phyloP scores from a whole-genome alignment of 148 eudicot species.

The Selenicereus undatus region DNA sequence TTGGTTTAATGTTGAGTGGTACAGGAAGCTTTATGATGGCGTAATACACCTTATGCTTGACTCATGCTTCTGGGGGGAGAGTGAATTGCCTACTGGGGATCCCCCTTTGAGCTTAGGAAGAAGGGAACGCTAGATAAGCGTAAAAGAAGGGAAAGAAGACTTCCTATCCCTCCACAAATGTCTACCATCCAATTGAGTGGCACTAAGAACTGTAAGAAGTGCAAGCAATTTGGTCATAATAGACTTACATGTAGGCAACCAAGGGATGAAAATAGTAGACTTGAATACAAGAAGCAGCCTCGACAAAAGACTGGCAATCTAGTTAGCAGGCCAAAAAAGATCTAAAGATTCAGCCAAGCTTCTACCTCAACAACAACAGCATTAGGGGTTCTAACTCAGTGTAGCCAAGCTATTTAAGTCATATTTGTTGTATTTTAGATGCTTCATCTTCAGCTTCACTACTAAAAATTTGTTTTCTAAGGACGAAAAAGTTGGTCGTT shows the following conservation, averaged over 20 bases:
- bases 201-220: background rate
- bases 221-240: background rate
- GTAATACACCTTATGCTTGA: background rate
- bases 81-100: background rate
- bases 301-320: background rate
- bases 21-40: background rate
- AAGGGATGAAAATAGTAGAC: background rate
- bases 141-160: background rate
- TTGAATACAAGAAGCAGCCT: background rate
- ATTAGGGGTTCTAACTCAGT: too few relatives aligned
- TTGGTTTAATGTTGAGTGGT: background rate
- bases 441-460: too few relatives aligned
- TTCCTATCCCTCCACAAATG: background rate
- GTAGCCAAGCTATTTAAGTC: background rate
- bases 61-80: background rate
- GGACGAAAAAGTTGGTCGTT: too few relatives aligned
- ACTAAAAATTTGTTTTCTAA: too few relatives aligned
- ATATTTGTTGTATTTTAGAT: too few relatives aligned
- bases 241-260: background rate
- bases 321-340: too few relatives aligned
- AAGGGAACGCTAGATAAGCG: background rate
- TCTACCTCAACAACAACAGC: too few relatives aligned
- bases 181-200: background rate
- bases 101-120: background rate
- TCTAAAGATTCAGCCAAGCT: too few relatives aligned